Evolutionary conservation across 331 rosid genomes (phyloP).

Genomic region (Quercus tomentella): DNA sequence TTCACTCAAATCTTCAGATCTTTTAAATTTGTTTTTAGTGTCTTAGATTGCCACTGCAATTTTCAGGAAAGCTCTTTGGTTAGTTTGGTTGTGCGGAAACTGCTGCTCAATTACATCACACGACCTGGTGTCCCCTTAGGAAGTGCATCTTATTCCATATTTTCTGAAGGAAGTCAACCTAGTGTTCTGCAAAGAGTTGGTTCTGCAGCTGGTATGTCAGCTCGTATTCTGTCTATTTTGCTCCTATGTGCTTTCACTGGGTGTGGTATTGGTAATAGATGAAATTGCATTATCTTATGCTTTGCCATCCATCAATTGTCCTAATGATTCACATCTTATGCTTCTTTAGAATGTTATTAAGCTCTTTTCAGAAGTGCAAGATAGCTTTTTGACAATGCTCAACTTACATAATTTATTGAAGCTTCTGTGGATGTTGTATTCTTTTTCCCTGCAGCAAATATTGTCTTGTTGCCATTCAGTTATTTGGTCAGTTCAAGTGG

Average conservation of each 20-base stretch:
- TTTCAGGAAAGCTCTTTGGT: slow-evolving; percentile 84
- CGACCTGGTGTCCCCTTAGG: slow-evolving; percentile 49
- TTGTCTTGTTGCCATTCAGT: slow-evolving; percentile 80
- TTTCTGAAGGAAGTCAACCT: slow-evolving; percentile 76
- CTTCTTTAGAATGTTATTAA: slow-evolving; percentile 1
- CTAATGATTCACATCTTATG: neutral
- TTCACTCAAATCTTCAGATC: slow-evolving; percentile 4
- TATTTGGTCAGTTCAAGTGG: slow-evolving; percentile 72
- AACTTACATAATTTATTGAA: slow-evolving; percentile 19
- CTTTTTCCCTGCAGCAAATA: slow-evolving; percentile 68
- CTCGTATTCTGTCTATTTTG: neutral
- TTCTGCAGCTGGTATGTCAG: slow-evolving; percentile 88
- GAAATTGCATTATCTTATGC: neutral
- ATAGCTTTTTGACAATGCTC: slow-evolving; percentile 8
- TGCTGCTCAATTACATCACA: slow-evolving; percentile 66
- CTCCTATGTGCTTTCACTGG: neutral
- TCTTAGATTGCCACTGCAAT: slow-evolving; percentile 26
- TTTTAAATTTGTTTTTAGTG: slow-evolving; percentile 7
- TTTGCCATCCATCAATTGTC: slow-evolving; percentile 4
- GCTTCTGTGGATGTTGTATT: slow-evolving; percentile 16
- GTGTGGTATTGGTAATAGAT: neutral
- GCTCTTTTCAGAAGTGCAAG: slow-evolving; percentile 7
- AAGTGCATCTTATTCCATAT: slow-evolving; percentile 63
- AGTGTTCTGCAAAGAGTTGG: slow-evolving; percentile 92
- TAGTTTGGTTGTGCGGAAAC: slow-evolving; percentile 58